A percentile compares a stretch with the other conserved stretches of the same genome.
Conservation (phyloP, 208 protist species). For the Trypanosoma melophagium region DNA sequence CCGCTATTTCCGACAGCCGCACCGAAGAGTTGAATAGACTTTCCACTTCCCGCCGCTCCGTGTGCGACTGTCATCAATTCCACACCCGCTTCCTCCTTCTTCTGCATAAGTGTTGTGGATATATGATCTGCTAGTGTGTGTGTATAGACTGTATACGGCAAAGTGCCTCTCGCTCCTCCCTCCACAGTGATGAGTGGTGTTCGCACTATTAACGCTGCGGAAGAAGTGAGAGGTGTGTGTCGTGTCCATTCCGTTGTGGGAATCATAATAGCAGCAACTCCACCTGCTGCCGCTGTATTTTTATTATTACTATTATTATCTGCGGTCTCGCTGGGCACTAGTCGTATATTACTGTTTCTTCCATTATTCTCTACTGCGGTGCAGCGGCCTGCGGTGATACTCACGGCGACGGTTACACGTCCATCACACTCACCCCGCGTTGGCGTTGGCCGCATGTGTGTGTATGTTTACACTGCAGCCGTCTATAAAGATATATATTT, state of each 20-base stretch:
- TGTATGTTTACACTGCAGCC: too few species aligned
- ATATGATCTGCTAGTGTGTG: slow-evolving; percentile 14
- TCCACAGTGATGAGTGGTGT: slow-evolving; percentile 21
- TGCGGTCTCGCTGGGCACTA: slow-evolving; percentile 11
- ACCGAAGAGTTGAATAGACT: slow-evolving; percentile 24
- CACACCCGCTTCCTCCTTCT: background rate
- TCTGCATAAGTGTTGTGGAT: slow-evolving; percentile 4
- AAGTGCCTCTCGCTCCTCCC: slow-evolving; percentile 7
- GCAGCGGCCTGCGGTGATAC: slow-evolving; percentile 25
- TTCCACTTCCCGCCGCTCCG: slow-evolving; percentile 26
- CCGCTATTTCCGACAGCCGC: background rate
- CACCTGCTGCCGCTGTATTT: too few species aligned
- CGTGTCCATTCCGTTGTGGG: too few species aligned
- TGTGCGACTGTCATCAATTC: slow-evolving; percentile 26
- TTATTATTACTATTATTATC: too few species aligned
- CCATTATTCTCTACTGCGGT: slow-evolving; percentile 2
- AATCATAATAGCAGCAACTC: too few species aligned
- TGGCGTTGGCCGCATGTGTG: background rate
- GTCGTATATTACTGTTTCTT: slow-evolving; percentile 3
- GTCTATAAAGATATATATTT: too few species aligned
- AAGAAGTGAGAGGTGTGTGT: too few species aligned
- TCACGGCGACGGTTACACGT: slow-evolving; percentile 19
- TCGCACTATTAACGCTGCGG: slow-evolving; percentile 10
- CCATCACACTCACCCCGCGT: background rate
- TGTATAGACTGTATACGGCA: slow-evolving; percentile 10